Evolutionary conservation across 2,329 filamentous ascomycete species (phyloP).

Genomic region (Beauveria medogensis): DNA sequence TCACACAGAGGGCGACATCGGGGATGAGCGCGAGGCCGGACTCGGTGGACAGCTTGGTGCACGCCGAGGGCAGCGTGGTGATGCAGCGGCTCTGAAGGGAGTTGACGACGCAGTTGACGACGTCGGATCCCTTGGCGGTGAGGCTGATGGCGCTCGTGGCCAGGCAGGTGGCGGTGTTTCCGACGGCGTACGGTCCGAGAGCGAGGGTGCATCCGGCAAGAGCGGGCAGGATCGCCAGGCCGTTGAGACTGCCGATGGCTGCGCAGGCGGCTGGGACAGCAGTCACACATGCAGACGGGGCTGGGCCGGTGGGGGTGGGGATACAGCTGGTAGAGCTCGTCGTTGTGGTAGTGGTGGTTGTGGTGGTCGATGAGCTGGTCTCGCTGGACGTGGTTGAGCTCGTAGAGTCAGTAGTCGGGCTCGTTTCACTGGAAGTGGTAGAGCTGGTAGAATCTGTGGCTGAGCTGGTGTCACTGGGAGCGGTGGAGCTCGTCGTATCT

Average conservation of each 20-base stretch:
- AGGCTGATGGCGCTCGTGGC: neutral
- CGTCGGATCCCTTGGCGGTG: neutral
- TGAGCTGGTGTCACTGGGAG: neutral
- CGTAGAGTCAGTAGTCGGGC: no score
- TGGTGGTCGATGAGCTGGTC: neutral
- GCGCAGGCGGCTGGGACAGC: neutral
- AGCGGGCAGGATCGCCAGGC: neutral
- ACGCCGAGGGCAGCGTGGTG: neutral
- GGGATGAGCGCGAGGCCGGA: neutral
- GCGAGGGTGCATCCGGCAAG: neutral
- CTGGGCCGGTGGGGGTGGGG: neutral
- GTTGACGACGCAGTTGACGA: neutral
- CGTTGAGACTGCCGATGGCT: neutral
- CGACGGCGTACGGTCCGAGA: neutral
- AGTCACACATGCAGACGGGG: neutral
- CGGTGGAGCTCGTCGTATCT: neutral
- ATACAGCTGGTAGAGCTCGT: neutral
- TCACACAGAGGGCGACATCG: neutral
- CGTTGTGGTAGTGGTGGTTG: neutral
- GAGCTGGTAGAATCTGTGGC: no score
- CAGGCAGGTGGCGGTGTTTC: neutral
- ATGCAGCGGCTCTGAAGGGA: constrained; percentile 8
- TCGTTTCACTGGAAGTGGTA: neutral
- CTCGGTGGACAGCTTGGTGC: neutral
- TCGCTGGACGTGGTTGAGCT: neutral